phyloP scores from a whole-genome alignment of 306 rosid species.

The Quercus parvula region DNA sequence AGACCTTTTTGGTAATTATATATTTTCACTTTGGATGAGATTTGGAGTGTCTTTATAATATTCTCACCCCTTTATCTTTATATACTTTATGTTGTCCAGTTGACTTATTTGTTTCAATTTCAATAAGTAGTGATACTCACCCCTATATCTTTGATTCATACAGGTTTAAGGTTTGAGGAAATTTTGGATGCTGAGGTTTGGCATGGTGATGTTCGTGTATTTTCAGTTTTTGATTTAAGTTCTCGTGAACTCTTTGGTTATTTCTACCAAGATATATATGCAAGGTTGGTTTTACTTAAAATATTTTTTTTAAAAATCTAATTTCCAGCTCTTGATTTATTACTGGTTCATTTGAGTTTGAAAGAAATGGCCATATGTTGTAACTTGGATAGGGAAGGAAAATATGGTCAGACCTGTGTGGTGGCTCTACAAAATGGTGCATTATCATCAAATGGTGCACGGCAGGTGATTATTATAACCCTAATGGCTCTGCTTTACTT shows the following conservation, averaged over 20 bases:
- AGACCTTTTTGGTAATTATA: slow-evolving; percentile 79
- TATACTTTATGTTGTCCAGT: not conserved
- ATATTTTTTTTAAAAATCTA: not conserved
- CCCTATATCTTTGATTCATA: slow-evolving; percentile 16
- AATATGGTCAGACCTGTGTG: slow-evolving; percentile 78
- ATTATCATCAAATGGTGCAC: slow-evolving; percentile 45
- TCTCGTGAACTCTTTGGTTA: slow-evolving; percentile 85
- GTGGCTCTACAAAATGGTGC: slow-evolving; percentile 92
- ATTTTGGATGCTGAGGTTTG: slow-evolving; percentile 76
- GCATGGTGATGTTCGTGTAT: slow-evolving; percentile 76
- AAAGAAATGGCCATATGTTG: slow-evolving; percentile 21
- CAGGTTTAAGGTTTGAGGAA: slow-evolving; percentile 90
- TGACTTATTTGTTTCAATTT: not conserved
- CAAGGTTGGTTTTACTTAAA: slow-evolving; percentile 49
- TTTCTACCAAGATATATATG: slow-evolving; percentile 76
- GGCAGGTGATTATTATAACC: slow-evolving; percentile 51
- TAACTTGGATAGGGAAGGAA: slow-evolving; percentile 68
- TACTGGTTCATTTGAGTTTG: slow-evolving; percentile 19
- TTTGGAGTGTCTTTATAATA: not conserved
- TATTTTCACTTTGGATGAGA: slow-evolving; percentile 13
- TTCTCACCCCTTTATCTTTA: not conserved
- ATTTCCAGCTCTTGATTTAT: slow-evolving; percentile 2
- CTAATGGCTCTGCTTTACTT: not conserved
- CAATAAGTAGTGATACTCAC: slow-evolving; percentile 6
- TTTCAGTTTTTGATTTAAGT: slow-evolving; percentile 69